phyloP scores from a whole-genome alignment of 768 basidiomycete genomes.

The Termitomyces sp. region DNA sequence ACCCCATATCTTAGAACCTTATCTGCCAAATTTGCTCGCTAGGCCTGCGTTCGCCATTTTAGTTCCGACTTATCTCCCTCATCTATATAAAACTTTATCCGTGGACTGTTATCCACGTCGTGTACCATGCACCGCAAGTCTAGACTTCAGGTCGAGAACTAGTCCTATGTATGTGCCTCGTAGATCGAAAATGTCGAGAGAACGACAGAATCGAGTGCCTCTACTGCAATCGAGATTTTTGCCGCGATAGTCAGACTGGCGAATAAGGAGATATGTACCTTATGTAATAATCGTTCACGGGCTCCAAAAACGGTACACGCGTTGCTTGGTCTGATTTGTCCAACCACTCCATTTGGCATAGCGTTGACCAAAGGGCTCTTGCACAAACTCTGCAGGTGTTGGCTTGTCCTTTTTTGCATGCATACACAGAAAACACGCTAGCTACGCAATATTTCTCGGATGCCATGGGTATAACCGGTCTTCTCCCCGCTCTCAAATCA shows the following conservation, averaged over 20 bases:
- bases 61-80: no score
- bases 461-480: constrained; percentile 86
- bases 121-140: no score
- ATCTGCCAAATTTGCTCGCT: no score
- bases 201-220: no score
- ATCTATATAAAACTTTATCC: no score
- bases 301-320: not conserved
- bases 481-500: constrained; percentile 85
- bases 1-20: no score
- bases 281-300: no score
- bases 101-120: no score
- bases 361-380: not conserved
- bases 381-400: not conserved
- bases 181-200: no score
- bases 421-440: not conserved
- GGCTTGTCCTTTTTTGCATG: not conserved
- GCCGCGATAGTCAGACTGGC: not conserved
- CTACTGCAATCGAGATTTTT: not conserved
- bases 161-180: not conserved
- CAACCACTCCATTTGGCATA: not conserved
- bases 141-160: not conserved
- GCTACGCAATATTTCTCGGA: not conserved
- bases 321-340: constrained; percentile 6
- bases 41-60: no score
- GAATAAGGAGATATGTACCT: not conserved